Evolutionary conservation across 768 basidiomycete species (phyloP).

Genomic region (Pulveroboletus sp.): DNA sequence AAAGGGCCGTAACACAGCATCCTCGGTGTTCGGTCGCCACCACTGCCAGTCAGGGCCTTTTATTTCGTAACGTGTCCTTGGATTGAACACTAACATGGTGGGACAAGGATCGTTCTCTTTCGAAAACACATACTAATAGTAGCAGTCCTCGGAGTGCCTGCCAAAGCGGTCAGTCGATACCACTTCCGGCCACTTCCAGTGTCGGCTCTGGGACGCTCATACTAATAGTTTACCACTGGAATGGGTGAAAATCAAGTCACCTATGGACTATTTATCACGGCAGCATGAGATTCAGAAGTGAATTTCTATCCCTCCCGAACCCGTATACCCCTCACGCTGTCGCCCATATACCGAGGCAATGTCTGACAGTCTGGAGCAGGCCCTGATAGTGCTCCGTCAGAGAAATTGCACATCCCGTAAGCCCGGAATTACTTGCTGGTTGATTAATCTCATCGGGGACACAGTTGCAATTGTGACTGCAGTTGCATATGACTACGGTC

Average conservation of each 20-base stretch:
- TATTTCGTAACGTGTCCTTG: no score
- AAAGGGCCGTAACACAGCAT: not conserved
- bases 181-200: not conserved
- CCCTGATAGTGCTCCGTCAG: not conserved
- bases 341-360: not conserved
- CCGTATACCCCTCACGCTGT: not conserved
- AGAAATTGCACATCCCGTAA: not conserved
- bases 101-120: not conserved
- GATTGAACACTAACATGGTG: not conserved
- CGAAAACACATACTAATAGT: not conserved
- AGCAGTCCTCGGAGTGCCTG: not conserved
- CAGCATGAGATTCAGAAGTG: not conserved
- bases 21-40: not conserved
- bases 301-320: no score
- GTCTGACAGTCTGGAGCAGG: not conserved
- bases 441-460: not conserved
- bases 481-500: conserved; percentile 9
- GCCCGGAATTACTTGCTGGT: not conserved
- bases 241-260: not conserved
- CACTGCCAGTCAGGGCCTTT: not conserved
- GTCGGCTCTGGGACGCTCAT: not conserved
- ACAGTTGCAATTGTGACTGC: conserved; percentile 4
- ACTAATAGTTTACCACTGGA: not conserved
- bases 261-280: not conserved
- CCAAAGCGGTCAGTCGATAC: not conserved